Evolutionary conservation across 768 basidiomycete species (phyloP), one percentile per base, ranked within the genome.

Genomic region (Boletus rex-veris): DNA sequence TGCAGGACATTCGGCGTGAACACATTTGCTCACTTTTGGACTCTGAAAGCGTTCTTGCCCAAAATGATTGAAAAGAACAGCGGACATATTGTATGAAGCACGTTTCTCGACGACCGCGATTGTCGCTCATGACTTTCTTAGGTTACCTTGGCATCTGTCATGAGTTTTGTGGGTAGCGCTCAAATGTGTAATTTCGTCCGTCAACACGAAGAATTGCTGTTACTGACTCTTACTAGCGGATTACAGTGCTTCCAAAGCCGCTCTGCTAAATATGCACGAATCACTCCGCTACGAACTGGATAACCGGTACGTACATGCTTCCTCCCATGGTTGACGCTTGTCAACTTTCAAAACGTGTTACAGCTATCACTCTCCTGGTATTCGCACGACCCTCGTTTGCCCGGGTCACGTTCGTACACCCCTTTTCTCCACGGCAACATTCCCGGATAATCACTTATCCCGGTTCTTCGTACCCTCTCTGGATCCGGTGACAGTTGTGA

Each of bases 231-330:
- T 36, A 33, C 19, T 52, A 92, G 90, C 85, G 63, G 92, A 96
- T 72, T 98, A 99, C 68, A 80, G 79, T 68, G 92, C 93, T 9
- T 92, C 92, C 24, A 99, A 99, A 74, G 90, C 93, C 11, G 94
- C 95, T n/a, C 66, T 89, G 19, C 74, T 90, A 15, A 81, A 81
- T 31, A 71, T 98, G 42, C 85, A 96, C 60, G 89, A 94, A 59
- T 86, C 89, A 14, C 77, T 99, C 48, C 81, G 92, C 48, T 89
- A 85, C 61, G 96, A 99, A 68, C 82, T 98, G 16, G 88, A 94
- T 67, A 83, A 86, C 41, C 75, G 78, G 87, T 89, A 69, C 48
- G 66, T 56, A n/a, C 5, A 50, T 45, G 24, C 24, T 45, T 45
- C 36, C 36, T 37, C n/a, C 16, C 41, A n/a, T 3, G 3, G 24